phyloP scores from a whole-genome alignment of 768 basidiomycete genomes.

The Vishniacozyma victoriae region DNA sequence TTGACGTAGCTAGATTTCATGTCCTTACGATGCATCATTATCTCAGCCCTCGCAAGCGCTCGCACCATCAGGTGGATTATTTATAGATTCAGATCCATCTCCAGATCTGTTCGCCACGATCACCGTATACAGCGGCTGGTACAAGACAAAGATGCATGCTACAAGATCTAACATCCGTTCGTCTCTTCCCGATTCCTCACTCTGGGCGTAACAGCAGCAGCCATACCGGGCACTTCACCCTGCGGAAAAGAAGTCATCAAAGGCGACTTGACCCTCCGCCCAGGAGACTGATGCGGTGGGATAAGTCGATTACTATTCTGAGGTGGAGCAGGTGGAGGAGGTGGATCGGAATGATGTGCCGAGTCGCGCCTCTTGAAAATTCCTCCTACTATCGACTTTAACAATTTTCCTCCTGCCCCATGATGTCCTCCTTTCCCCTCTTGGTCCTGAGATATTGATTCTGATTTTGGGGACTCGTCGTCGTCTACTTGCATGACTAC shows the following conservation, averaged over 20 bases:
- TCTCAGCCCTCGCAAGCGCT: no score
- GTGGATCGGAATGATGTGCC: neutral
- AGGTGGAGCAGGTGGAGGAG: neutral
- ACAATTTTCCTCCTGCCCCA: constrained; percentile 8
- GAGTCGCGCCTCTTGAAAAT: constrained; percentile 14
- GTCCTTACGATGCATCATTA: no score
- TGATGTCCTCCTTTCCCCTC: neutral
- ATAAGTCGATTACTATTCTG: neutral
- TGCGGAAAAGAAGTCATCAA: neutral
- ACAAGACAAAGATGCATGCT: no score
- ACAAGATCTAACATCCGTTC: no score
- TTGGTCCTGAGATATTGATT: neutral
- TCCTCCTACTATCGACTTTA: constrained; percentile 35
- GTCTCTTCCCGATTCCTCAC: constrained; percentile 12
- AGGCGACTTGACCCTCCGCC: neutral
- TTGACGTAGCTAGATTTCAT: no score
- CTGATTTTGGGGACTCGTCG: neutral
- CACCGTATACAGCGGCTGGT: no score
- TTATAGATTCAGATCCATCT: no score
- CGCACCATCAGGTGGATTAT: no score
- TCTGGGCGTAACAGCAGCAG: constrained; percentile 14
- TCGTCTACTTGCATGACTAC: neutral
- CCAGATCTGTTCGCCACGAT: no score
- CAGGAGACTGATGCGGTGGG: neutral
- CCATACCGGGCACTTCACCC: constrained; percentile 3